Evolutionary conservation across 75 land plant species (phyloP).

Genomic region (Ceratopteris richardii): DNA sequence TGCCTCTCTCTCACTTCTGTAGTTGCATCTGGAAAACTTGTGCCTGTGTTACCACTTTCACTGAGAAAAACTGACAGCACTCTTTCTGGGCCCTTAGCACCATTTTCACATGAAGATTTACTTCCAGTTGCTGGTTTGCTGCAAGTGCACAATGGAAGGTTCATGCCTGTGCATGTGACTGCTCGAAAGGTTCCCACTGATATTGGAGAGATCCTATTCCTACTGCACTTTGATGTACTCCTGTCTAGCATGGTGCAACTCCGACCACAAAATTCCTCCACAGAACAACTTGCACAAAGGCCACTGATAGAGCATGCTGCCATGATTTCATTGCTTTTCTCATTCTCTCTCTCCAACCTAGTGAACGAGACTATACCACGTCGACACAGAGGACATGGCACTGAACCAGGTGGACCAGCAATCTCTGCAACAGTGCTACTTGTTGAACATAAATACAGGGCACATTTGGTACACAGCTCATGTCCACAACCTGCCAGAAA

Average conservation of each 20-base stretch:
- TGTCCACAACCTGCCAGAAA: constrained; percentile 54
- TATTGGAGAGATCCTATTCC: constrained; percentile 50
- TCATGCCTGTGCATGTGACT: constrained; percentile 60
- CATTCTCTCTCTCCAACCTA: constrained; percentile 29
- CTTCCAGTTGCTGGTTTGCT: constrained; percentile 11
- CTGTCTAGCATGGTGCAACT: constrained; percentile 10
- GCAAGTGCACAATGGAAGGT: constrained; percentile 51
- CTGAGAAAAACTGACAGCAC: no score
- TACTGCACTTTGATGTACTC: constrained; percentile 24
- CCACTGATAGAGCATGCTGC: constrained; percentile 42
- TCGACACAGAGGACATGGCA: constrained; percentile 77
- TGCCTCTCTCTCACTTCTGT: no score
- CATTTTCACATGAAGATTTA: no score
- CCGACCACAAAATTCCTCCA: constrained; percentile 8
- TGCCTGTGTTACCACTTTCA: no score
- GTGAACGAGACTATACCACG: constrained; percentile 58
- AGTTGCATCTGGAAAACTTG: no score
- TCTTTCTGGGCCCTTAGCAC: no score
- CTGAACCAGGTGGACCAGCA: constrained; percentile 52
- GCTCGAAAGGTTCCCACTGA: constrained; percentile 54
- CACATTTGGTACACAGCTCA: constrained; percentile 71
- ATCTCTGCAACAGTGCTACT: constrained; percentile 35
- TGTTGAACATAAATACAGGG: constrained; percentile 74
- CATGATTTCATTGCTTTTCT: constrained; percentile 32
- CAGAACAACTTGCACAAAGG: constrained; percentile 53